Conservation (phyloP, 31 red algal genomes). For the Porphyra umbilicalis region DNA sequence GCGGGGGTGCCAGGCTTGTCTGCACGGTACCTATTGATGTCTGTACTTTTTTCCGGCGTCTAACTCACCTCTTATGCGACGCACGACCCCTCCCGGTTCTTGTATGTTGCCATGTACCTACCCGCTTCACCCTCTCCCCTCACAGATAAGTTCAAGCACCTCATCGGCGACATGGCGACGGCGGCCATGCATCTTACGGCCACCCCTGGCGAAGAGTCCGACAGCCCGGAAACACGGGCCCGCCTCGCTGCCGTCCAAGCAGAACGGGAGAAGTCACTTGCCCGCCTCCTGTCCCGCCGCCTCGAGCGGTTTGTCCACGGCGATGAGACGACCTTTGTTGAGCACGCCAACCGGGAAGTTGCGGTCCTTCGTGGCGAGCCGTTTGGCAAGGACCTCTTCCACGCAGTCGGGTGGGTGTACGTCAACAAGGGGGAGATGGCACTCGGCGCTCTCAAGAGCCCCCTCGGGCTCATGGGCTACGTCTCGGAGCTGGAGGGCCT, state of each 20-base stretch:
- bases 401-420: conserved; percentile 43
- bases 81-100: too few relatives aligned
- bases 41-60: too few relatives aligned
- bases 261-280: conserved; percentile 21
- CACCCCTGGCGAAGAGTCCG: not conserved
- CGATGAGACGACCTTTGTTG: conserved; percentile 29
- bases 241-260: conserved; percentile 23
- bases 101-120: too few relatives aligned
- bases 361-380: conserved; percentile 37
- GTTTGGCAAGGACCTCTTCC: conserved; percentile 38
- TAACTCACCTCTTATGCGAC: too few relatives aligned
- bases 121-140: not conserved
- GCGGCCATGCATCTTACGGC: conserved; percentile 25
- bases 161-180: conserved; percentile 60
- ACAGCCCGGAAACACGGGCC: not conserved
- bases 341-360: conserved; percentile 56
- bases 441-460: not conserved
- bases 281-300: conserved; percentile 21
- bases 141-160: conserved; percentile 37
- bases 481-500: conserved; percentile 32
- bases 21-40: too few relatives aligned
- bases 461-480: not conserved
- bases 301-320: conserved; percentile 32
- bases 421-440: conserved; percentile 4
- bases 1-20: too few relatives aligned